A percentile compares a stretch with the other conserved stretches of the same genome.
Conservation (phyloP, 2,329 filamentous ascomycete species). For the Periconia sp. region DNA sequence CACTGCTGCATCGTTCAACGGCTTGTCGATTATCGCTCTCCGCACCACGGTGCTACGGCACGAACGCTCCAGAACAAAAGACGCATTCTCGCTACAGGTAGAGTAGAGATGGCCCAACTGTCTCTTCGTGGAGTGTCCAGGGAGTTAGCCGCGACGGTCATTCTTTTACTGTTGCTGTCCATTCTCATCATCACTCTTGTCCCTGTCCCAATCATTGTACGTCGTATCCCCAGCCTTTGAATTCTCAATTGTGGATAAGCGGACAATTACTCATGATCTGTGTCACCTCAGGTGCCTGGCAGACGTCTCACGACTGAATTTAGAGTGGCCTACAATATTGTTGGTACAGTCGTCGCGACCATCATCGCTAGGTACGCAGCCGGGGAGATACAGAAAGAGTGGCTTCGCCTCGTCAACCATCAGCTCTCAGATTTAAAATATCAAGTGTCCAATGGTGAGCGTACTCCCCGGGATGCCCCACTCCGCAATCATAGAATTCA, state of each 20-base stretch:
- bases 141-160: background rate
- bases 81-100: too few relatives aligned
- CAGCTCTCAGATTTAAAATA: constrained; percentile 8
- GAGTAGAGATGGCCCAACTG: background rate
- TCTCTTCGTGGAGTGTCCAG: background rate
- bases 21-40: background rate
- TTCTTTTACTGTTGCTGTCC: background rate
- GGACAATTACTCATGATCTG: background rate
- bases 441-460: background rate
- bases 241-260: background rate
- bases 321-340: constrained; percentile 10
- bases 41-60: background rate
- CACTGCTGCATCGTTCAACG: background rate
- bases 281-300: background rate
- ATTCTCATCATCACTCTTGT: background rate
- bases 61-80: background rate
- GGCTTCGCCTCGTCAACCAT: constrained; percentile 7
- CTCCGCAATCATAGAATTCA: background rate
- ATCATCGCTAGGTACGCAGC: constrained; percentile 3
- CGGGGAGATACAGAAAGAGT: constrained; percentile 8
- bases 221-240: background rate
- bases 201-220: background rate
- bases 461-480: background rate
- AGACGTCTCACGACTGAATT: constrained; percentile 5
- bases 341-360: constrained; percentile 3